A percentile compares a stretch with the other conserved stretches of the same genome.
These are phyloP conservation scores for Mycosarcoma mackinlayi DNA, from an alignment of 1,284 basidiomycete genomes.

Conservation along the genomic window DNA sequence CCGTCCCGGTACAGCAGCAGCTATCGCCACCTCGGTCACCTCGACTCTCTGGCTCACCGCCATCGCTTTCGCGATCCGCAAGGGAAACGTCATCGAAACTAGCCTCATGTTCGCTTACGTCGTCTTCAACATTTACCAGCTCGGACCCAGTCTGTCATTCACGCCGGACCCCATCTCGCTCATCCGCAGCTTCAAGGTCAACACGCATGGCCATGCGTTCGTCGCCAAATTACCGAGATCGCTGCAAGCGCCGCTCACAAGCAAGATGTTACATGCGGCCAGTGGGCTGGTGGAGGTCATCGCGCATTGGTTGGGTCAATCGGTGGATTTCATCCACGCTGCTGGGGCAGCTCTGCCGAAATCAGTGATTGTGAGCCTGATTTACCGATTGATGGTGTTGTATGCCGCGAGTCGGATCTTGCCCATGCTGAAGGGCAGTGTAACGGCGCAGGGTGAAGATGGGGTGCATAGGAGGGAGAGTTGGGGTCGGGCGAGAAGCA, in stretches of 20 bases:
- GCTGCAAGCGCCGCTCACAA: constrained; percentile 27
- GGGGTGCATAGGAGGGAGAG: constrained; percentile 5
- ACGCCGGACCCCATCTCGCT: constrained; percentile 63
- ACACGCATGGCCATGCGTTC: constrained; percentile 39
- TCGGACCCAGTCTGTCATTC: constrained; percentile 57
- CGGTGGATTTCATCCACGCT: constrained; percentile 55
- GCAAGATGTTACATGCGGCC: constrained; percentile 41
- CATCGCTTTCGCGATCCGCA: constrained; percentile 64
- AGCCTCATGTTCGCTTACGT: constrained; percentile 66
- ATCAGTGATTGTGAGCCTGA: constrained; percentile 62
- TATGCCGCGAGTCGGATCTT: constrained; percentile 65
- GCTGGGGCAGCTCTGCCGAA: constrained; percentile 60
- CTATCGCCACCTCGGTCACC: constrained; percentile 61
- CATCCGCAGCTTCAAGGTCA: constrained; percentile 62
- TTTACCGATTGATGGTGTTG: constrained; percentile 64
- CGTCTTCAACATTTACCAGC: constrained; percentile 65
- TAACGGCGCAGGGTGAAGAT: constrained; percentile 6
- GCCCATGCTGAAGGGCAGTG: constrained; percentile 53
- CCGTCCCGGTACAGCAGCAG: constrained; percentile 57
- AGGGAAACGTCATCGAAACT: constrained; percentile 67
- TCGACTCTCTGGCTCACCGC: constrained; percentile 65
- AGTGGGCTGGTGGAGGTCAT: constrained; percentile 48
- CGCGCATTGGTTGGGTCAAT: constrained; percentile 55
- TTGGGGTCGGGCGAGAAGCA: constrained; percentile 19
- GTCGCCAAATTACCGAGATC: constrained; percentile 34